phyloP scores from a whole-genome alignment of 306 rosid species.

The Pterocarpus santalinus region DNA sequence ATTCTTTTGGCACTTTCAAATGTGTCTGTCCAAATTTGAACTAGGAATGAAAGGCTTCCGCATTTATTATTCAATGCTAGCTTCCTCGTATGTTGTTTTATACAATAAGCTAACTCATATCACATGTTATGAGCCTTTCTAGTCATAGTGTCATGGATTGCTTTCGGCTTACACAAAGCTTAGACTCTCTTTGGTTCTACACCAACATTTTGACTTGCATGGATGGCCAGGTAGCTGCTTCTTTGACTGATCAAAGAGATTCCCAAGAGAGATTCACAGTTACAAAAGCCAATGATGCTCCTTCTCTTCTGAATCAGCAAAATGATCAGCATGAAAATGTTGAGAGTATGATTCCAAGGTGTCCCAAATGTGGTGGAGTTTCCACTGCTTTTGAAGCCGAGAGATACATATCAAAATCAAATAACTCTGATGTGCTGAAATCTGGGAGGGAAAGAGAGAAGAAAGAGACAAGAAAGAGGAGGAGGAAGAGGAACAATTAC shows the following conservation, averaged over 20 bases:
- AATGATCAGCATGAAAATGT: background rate
- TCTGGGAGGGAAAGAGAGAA: background rate
- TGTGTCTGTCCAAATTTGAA: no score
- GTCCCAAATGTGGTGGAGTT: slow-evolving; percentile 27
- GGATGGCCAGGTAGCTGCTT: background rate
- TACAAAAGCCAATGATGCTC: slow-evolving; percentile 27
- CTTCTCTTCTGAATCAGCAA: slow-evolving; percentile 10
- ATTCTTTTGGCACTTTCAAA: no score
- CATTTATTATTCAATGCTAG: no score
- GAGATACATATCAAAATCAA: background rate
- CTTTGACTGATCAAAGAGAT: slow-evolving; percentile 26
- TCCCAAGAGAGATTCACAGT: background rate
- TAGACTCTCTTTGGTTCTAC: slow-evolving; percentile 80
- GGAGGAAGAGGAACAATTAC: no score
- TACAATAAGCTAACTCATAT: no score
- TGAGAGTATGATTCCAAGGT: slow-evolving; percentile 11
- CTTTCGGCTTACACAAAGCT: slow-evolving; percentile 51
- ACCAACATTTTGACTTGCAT: slow-evolving; percentile 48
- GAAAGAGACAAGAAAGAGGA: no score
- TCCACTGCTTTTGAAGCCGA: background rate
- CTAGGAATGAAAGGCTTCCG: no score
- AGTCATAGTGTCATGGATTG: slow-evolving; percentile 45
- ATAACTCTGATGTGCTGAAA: background rate
- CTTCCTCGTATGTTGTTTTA: no score
- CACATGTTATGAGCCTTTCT: no score